Evolutionary conservation across 352 stramenopile genomes (phyloP), one percentile per base, ranked within the genome.

Genomic region (Globisporangium nunn): DNA sequence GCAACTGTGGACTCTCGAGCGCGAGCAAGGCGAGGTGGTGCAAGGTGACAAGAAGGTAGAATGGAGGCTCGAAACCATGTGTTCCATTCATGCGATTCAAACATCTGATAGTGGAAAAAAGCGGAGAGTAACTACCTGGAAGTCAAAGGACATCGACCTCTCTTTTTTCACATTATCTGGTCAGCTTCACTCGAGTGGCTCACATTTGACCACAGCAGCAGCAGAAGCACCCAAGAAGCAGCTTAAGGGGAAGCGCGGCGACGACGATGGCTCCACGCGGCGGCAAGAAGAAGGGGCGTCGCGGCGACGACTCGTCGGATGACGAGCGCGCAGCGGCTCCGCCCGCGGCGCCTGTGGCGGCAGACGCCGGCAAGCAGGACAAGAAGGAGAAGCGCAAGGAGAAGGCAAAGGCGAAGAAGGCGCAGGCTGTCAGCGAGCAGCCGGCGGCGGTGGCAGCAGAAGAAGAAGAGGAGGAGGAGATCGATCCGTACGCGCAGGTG

Each of bases 331-430:
- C 61, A 28, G 63, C 62, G 28, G 8, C 66, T 2, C 56, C 67
- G 43, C 51, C 71, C 40, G 56, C 61, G 23, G 23, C 23, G 11
- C 61, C 66, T 2, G 70, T 67, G 52, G 62, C 59, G 29, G 61
- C 59, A 18, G 61, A 67, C 3, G 67, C 66, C 31, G 54, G 28
- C 39, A 78, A 84, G 54, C 56, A 54, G 29, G 77, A 91, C 61
- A 91, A 92, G 63, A 93, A 92, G 68, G 72, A 61, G 60, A 82
- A 83, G 66, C 75, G 71, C 44, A 93, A 91, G 69, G 74, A 90
- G 70, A 91, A 87, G 73, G 62, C 79, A 61, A 85, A 80, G 57
- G 66, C 66, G 1, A 81, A 76, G 56, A 87, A 89, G 64, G 59
- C 63, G 58, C 67, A 79, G 67, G 71, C 84, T 56, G 66, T 62